These are phyloP conservation scores for Zarea fungicola DNA, from an alignment of 2,329 filamentous ascomycete genomes.

Conservation along the genomic window DNA sequence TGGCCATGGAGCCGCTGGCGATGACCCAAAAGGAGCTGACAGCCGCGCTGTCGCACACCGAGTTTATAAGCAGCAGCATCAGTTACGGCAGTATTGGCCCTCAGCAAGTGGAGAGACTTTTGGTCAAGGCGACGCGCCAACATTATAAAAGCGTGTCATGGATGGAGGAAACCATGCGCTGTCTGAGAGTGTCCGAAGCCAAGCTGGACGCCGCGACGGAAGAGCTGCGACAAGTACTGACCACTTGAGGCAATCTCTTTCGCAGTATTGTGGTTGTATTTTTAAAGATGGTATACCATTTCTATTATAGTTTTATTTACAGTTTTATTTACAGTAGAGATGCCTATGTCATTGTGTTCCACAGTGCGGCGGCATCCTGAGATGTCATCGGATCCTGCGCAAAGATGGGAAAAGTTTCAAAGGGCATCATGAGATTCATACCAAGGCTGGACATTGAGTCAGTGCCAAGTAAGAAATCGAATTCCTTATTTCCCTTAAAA, in stretches of 20 bases:
- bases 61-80: slow-evolving; percentile 4
- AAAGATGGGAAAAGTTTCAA: background rate
- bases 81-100: slow-evolving; percentile 4
- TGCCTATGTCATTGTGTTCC: background rate
- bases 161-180: background rate
- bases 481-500: slow-evolving; percentile 7
- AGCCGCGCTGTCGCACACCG: background rate
- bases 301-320: too few relatives aligned
- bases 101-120: background rate
- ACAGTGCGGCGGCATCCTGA: background rate
- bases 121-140: background rate
- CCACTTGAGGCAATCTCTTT: too few relatives aligned
- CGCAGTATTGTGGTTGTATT: too few relatives aligned
- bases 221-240: background rate
- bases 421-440: slow-evolving; percentile 5
- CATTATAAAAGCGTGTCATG: background rate
- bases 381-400: background rate
- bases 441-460: slow-evolving; percentile 6
- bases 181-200: background rate
- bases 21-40: slow-evolving; percentile 26
- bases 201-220: background rate
- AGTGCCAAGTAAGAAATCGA: slow-evolving; percentile 1
- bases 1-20: slow-evolving; percentile 25
- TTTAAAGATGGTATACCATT: too few relatives aligned
- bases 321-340: too few relatives aligned